These are phyloP conservation scores for Globisporangium parvum DNA, from an alignment of 352 stramenopile species.

Conservation along the genomic window DNA sequence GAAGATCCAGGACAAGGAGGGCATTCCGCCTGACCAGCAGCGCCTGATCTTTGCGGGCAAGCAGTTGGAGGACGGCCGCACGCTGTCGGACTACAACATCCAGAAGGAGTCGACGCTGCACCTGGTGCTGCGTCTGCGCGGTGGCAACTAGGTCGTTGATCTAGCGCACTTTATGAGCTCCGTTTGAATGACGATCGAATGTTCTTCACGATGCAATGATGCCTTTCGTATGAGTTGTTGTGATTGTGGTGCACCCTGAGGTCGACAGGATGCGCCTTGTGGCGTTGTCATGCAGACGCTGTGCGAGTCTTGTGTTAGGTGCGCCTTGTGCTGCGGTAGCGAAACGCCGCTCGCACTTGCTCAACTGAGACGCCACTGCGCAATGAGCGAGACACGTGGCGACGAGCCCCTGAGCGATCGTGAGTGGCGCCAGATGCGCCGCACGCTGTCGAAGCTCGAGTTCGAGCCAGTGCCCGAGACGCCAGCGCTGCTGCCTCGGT, in stretches of 20 bases:
- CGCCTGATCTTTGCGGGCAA: conserved; percentile 81
- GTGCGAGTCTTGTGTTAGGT: too few species aligned
- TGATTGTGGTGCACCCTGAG: too few species aligned
- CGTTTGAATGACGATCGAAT: too few species aligned
- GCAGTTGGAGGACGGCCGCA: conserved; percentile 97
- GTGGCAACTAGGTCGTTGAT: too few species aligned
- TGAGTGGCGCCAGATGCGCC: conserved; percentile 56
- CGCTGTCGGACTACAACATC: conserved; percentile 94
- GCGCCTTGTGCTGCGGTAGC: too few species aligned
- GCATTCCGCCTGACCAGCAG: conserved; percentile 91
- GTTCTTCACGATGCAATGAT: too few species aligned
- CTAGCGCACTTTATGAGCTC: too few species aligned
- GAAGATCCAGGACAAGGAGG: conserved; percentile 91
- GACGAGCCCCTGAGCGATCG: conserved; percentile 31
- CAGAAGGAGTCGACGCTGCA: conserved; percentile 97
- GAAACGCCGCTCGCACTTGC: too few species aligned
- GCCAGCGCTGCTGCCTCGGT: conserved; percentile 30
- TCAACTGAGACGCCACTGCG: too few species aligned
- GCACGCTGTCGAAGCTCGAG: conserved; percentile 41
- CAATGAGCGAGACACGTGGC: conserved; percentile 29
- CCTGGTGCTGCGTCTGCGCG: conserved; percentile 95
- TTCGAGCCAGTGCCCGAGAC: conserved; percentile 66
- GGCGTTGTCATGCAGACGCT: too few species aligned
- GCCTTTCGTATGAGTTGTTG: too few species aligned
- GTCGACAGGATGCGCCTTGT: too few species aligned